phyloP scores from a whole-genome alignment of 805 yeast species.

The Wickerhamiella sergipiensis region DNA sequence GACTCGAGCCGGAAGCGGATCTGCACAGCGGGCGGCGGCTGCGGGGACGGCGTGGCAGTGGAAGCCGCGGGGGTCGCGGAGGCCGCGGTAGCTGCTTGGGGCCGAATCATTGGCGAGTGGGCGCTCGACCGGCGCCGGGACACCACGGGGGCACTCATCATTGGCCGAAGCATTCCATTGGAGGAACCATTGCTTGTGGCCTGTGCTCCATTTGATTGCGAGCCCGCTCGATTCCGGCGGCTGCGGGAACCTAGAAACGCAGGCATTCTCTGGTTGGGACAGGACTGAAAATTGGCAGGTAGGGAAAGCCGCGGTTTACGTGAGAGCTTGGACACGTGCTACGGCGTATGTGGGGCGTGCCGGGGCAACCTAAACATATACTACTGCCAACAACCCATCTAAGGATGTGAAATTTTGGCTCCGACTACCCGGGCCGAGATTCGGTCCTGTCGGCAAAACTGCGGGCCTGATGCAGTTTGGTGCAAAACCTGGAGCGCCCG shows the following conservation, averaged over 20 bases:
- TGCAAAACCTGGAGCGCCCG: too few relatives aligned
- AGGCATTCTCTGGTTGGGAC: background rate
- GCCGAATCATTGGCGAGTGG: background rate
- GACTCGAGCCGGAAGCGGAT: constrained; percentile 42
- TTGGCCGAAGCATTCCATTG: background rate
- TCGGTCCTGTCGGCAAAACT: too few relatives aligned
- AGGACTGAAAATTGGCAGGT: background rate
- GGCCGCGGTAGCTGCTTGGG: background rate
- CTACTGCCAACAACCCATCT: too few relatives aligned
- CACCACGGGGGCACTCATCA: background rate
- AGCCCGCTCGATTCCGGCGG: background rate
- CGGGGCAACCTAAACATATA: too few relatives aligned
- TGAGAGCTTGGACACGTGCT: background rate
- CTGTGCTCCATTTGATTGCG: background rate
- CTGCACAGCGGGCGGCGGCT: background rate
- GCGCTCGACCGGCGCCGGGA: background rate
- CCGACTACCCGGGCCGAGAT: too few relatives aligned
- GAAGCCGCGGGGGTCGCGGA: too few relatives aligned
- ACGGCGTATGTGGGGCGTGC: background rate
- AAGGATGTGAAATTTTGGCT: too few relatives aligned
- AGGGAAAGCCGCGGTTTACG: background rate
- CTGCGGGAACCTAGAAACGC: background rate
- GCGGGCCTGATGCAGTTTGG: too few relatives aligned
- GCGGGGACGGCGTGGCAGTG: too few relatives aligned
- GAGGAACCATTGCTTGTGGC: background rate